These are phyloP conservation scores for Amphichorda felina DNA, from an alignment of 2,329 filamentous ascomycete genomes.

Conservation along the genomic window DNA sequence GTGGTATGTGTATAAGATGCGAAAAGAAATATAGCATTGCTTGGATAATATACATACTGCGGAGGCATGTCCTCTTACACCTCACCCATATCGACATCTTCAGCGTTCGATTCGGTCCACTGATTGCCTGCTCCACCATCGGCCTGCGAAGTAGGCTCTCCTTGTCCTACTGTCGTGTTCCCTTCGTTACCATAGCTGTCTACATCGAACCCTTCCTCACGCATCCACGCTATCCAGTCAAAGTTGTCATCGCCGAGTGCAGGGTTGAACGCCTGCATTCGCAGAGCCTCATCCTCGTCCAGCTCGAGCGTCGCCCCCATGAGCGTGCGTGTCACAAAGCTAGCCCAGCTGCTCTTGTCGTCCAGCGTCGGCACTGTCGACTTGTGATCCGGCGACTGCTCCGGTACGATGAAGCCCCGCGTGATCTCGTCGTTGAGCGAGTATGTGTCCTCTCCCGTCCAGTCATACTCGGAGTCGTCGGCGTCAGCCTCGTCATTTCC, in stretches of 20 bases:
- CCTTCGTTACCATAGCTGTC: not conserved
- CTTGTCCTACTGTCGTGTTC: not conserved
- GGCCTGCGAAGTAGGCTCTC: too few relatives aligned
- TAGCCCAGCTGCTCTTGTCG: conserved; percentile 12
- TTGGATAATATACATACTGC: too few relatives aligned
- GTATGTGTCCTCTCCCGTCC: conserved; percentile 6
- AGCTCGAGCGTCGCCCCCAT: conserved; percentile 10
- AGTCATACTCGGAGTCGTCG: conserved; percentile 3
- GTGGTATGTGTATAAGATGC: too few relatives aligned
- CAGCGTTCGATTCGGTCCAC: too few relatives aligned
- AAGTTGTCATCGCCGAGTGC: not conserved
- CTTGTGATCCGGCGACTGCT: conserved; percentile 5
- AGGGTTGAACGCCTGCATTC: not conserved
- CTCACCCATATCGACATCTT: too few relatives aligned
- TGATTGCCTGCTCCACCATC: too few relatives aligned
- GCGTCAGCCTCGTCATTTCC: conserved; percentile 9
- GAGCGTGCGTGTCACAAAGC: conserved; percentile 13
- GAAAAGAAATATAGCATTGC: too few relatives aligned
- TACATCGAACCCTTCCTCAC: conserved; percentile 3
- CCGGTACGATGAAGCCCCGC: conserved; percentile 18
- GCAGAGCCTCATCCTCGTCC: conserved; percentile 8
- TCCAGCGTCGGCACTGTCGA: conserved; percentile 6
- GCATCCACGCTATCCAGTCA: conserved; percentile 1
- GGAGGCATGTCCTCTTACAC: too few relatives aligned
- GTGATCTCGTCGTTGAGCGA: conserved; percentile 19